phyloP scores from a whole-genome alignment of 2,329 filamentous ascomycete genomes.

The Apiospora aurea region DNA sequence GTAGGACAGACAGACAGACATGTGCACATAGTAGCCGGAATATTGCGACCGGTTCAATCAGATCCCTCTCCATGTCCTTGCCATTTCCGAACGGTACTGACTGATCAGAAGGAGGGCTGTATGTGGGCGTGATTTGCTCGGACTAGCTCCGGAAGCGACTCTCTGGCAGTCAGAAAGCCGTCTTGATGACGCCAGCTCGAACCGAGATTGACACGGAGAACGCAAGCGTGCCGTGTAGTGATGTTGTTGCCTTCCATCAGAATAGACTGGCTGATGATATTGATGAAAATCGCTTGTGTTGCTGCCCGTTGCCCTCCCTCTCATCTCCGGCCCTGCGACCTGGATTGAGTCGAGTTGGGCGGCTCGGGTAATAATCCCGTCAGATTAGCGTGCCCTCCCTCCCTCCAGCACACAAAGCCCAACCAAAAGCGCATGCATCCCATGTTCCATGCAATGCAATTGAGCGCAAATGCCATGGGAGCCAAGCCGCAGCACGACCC shows the following conservation, averaged over 20 bases:
- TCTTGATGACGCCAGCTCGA: not conserved
- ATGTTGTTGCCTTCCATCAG: not conserved
- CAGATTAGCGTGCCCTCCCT: not conserved
- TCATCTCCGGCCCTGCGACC: conserved; percentile 16
- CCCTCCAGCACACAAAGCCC: not conserved
- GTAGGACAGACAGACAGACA: not conserved
- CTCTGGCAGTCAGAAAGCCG: not conserved
- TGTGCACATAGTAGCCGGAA: not conserved
- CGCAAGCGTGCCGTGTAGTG: not conserved
- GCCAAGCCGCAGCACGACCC: not conserved
- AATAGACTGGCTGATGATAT: not conserved
- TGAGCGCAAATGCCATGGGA: not conserved
- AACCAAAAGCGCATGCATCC: not conserved
- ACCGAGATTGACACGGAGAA: conserved; percentile 15
- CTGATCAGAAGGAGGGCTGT: not conserved
- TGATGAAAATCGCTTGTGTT: not conserved
- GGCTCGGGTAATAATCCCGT: conserved; percentile 19
- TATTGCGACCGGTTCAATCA: not conserved
- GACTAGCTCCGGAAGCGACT: not conserved
- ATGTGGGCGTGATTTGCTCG: not conserved
- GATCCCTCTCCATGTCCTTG: not conserved
- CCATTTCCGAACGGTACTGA: conserved; percentile 8
- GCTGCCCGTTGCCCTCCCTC: not conserved
- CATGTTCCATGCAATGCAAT: conserved; percentile 9
- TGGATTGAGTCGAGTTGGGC: conserved; percentile 4